A percentile compares a stretch with the other conserved stretches of the same genome.
phyloP scores from a whole-genome alignment of 495 filamentous ascomycete species.

The Tuber calosporum region DNA sequence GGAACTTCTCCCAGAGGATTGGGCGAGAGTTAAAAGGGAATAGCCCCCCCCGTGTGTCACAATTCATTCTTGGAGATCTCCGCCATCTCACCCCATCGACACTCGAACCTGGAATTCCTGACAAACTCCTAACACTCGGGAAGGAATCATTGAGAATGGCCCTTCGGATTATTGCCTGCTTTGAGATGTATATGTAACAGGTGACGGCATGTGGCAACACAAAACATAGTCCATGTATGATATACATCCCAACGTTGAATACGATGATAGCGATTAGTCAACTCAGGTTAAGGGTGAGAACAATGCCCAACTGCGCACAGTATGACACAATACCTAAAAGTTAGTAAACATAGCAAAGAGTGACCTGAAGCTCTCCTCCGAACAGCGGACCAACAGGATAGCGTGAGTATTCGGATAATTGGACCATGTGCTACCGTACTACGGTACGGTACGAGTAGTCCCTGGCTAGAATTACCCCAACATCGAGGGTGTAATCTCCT shows the following conservation, averaged over 20 bases:
- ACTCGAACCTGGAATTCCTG: neutral
- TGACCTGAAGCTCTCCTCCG: neutral
- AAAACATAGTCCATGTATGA: neutral
- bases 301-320: too few species aligned
- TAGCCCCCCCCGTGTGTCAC: accelerated
- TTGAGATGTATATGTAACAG: neutral
- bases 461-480: too few species aligned
- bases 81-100: neutral
- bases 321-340: too few species aligned
- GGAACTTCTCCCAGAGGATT: neutral
- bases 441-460: too few species aligned
- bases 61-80: neutral
- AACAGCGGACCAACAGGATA: neutral
- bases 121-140: neutral
- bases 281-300: neutral
- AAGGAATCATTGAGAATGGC: neutral
- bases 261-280: neutral
- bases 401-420: too few species aligned
- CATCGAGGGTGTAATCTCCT: too few species aligned
- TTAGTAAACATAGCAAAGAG: neutral
- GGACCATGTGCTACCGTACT: too few species aligned
- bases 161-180: neutral
- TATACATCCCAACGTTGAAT: neutral
- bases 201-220: neutral
- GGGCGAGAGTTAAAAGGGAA: neutral